phyloP scores from a whole-genome alignment of 108 stramenopile genomes.

The Pseudonitzschia pungens region DNA sequence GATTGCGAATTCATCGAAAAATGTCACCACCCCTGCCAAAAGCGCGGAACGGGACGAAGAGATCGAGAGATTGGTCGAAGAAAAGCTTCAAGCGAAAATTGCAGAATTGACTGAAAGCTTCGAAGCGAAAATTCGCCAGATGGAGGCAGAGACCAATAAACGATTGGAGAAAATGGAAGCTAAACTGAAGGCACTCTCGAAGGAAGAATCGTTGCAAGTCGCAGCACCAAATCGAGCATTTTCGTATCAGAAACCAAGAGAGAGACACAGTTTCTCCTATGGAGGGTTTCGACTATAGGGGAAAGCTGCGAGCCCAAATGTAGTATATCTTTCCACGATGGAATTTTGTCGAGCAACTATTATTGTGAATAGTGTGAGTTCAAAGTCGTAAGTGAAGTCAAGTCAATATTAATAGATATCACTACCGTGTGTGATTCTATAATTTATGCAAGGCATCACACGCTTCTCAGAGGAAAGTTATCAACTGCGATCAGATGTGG shows the following conservation, averaged over 20 bases:
- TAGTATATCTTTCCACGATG: background rate
- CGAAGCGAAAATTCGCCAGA: constrained; percentile 27
- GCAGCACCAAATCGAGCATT: background rate
- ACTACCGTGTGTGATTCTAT: background rate
- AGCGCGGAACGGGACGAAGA: background rate
- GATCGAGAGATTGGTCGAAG: constrained; percentile 36
- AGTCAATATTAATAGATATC: background rate
- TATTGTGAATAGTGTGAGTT: background rate
- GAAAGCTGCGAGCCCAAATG: no score
- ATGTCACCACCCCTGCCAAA: background rate
- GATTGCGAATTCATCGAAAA: background rate
- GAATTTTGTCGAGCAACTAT: background rate
- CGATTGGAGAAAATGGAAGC: constrained; percentile 42
- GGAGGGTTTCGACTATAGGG: background rate
- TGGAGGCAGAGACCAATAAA: constrained; percentile 31
- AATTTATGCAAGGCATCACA: background rate
- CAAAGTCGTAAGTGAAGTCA: background rate
- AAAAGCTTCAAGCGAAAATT: constrained; percentile 31
- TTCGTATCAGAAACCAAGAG: background rate
- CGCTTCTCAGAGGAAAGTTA: no score
- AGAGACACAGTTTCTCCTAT: background rate
- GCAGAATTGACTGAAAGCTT: constrained; percentile 33
- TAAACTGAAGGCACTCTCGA: constrained; percentile 3
- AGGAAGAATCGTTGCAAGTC: background rate
- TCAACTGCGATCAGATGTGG: background rate